Evolutionary conservation across 345 rosid genomes (phyloP), one percentile per base, ranked within the genome.

Genomic region (Carallia brachiata): DNA sequence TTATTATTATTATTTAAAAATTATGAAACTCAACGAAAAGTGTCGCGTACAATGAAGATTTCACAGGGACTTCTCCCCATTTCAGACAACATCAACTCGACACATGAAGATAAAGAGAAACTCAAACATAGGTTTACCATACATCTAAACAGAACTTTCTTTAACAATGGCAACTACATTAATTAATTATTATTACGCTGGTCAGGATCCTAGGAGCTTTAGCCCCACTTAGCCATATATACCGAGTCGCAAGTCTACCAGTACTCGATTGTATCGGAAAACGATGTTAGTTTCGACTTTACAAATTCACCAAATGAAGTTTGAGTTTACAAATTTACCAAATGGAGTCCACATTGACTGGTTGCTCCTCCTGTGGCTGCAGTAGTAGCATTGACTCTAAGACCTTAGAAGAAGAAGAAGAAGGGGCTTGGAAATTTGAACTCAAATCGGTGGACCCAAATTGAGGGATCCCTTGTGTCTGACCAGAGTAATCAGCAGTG

Each of bases 281-380:
- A 44, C 23, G 50, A 62, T 77, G 70, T 68, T 56, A 67, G 79
- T 62, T 37, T 70, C 3, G 54, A 52, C 66, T 70, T 65, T 32
- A 70, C 61, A 63, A 36, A 70, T 78, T 88, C 84, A 85, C 96
- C 96, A 84, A 37, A 87, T 78, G 81, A 92, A 86, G 90, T 37
- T 70, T 6, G 54, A 52, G 63, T 70, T 65, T 32, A 70, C 61
- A 63, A 36, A 70, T 78, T 88, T 83, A 85, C 96, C 96, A 84
- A 37, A 87, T 78, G 81, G 93, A 86, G 90, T 90, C 96, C 89
- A 90, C 77, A 77, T 86, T 82, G 79, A 84, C 87, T 67, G 87
- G 83, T 85, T 90, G 96, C 86, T 90, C 96, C 87, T 75, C 88
- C 58, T 87, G 87, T 66, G 69, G 62, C 23, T 59, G 70, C 44